Conservation (phyloP, 192 early-diverging fungal species). For the Linnemannia hyalina region DNA sequence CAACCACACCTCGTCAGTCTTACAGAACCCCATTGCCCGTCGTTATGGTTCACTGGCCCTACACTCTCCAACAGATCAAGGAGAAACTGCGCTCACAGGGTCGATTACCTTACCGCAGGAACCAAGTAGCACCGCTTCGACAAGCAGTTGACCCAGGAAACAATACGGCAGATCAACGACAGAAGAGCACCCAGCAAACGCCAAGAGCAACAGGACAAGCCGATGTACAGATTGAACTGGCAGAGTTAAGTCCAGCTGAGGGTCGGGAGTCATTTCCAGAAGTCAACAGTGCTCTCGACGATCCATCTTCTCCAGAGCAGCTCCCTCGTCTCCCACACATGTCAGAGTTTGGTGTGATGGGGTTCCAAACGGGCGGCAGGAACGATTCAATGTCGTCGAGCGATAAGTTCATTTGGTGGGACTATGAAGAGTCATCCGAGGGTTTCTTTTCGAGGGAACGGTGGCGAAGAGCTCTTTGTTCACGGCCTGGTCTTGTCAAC, state of each 20-base stretch:
- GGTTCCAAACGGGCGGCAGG: conserved; percentile 6
- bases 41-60: conserved; percentile 10
- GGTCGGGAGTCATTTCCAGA: neutral
- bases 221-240: neutral
- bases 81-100: conserved; percentile 8
- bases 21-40: neutral
- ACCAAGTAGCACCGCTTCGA: neutral
- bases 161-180: neutral
- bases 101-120: neutral
- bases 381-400: conserved; percentile 19
- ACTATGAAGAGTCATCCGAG: conserved; percentile 5
- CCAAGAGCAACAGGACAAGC: neutral
- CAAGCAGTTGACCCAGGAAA: neutral
- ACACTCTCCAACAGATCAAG: conserved; percentile 15
- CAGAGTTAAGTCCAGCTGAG: neutral
- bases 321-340: neutral
- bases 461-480: conserved; percentile 19
- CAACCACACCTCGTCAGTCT: conserved; percentile 9
- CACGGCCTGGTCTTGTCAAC: conserved; percentile 9
- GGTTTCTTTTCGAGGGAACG: conserved; percentile 5
- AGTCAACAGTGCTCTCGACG: neutral
- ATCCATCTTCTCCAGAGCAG: neutral
- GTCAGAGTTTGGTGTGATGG: conserved; percentile 14
- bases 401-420: conserved; percentile 24
- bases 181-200: neutral